These are phyloP conservation scores for Exophiala sp. DNA, from an alignment of 2,329 filamentous ascomycete genomes.

Conservation along the genomic window DNA sequence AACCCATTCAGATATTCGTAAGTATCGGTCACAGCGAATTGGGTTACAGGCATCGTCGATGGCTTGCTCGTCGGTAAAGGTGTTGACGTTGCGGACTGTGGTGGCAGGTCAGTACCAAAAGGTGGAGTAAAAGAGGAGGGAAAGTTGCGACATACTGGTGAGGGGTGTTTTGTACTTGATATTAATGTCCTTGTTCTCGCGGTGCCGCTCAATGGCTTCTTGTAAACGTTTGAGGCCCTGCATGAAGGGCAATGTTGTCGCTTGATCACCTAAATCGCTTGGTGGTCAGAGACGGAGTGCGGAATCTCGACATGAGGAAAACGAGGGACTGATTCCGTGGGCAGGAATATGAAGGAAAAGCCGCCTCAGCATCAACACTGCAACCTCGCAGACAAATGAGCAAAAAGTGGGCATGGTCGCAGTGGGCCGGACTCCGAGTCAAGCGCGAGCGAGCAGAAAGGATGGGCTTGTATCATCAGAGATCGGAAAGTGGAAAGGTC, in stretches of 20 bases:
- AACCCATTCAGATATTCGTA: constrained; percentile 80
- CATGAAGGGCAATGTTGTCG: constrained; percentile 25
- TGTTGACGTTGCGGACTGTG: constrained; percentile 29
- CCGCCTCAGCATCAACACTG: background rate
- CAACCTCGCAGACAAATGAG: constrained; percentile 1
- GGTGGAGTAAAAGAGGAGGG: constrained; percentile 1
- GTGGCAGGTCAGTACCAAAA: background rate
- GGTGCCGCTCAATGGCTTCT: constrained; percentile 28
- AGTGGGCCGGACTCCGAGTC: background rate
- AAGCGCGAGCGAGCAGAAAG: background rate
- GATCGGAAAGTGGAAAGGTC: background rate
- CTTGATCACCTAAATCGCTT: constrained; percentile 17
- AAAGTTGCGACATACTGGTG: constrained; percentile 23
- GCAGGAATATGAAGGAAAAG: constrained; percentile 22
- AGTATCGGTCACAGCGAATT: constrained; percentile 61
- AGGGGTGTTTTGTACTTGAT: constrained; percentile 30
- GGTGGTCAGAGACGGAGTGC: constrained; percentile 24
- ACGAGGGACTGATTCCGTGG: constrained; percentile 24
- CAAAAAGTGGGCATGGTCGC: background rate
- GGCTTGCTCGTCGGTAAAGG: constrained; percentile 29
- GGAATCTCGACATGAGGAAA: constrained; percentile 23
- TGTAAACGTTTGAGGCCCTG: constrained; percentile 27
- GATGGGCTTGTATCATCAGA: constrained; percentile 4
- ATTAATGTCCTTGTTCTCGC: constrained; percentile 30
- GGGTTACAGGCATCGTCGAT: constrained; percentile 59